Conservation (phyloP, 768 basidiomycete genomes). For the Crucibulum laeve region DNA sequence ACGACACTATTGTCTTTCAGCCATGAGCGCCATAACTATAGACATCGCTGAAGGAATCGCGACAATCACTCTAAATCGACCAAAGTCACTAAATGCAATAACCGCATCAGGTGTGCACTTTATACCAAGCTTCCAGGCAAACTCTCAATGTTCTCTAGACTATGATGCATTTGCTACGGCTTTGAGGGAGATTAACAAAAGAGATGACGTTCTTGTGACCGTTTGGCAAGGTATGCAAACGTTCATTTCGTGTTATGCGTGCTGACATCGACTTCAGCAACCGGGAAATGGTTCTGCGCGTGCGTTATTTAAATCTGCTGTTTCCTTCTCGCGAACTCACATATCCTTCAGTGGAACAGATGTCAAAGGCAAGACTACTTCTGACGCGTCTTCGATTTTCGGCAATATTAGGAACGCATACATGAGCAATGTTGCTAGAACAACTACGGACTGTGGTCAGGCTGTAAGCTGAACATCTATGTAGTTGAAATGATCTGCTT, state of each 20-base stretch:
- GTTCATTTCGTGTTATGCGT: neutral
- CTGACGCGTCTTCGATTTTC: slow-evolving; percentile 7
- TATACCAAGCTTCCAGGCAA: neutral
- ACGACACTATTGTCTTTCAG: neutral
- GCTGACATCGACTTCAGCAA: slow-evolving; percentile 31
- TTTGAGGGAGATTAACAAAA: slow-evolving; percentile 52
- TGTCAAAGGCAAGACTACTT: slow-evolving; percentile 30
- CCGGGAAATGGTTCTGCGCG: slow-evolving; percentile 74
- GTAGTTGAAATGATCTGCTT: neutral
- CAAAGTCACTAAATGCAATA: slow-evolving; percentile 56
- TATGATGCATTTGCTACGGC: slow-evolving; percentile 58
- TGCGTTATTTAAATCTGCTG: slow-evolving; percentile 25
- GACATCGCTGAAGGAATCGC: slow-evolving; percentile 55
- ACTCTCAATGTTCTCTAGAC: slow-evolving; percentile 33
- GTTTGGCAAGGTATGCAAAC: slow-evolving; percentile 56
- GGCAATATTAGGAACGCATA: slow-evolving; percentile 42
- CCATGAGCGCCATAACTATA: slow-evolving; percentile 43
- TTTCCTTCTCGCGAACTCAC: slow-evolving; percentile 1
- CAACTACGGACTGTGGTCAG: slow-evolving; percentile 57
- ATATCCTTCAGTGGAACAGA: slow-evolving; percentile 48
- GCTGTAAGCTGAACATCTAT: slow-evolving; percentile 40
- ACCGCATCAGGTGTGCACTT: slow-evolving; percentile 38
- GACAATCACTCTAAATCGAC: slow-evolving; percentile 64
- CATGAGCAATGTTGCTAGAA: slow-evolving; percentile 37
- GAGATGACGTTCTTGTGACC: slow-evolving; percentile 60